Percentiles rank a stretch among this genome's conserved stretches.
Evolutionary conservation across 1,284 basidiomycete species (phyloP).

Genomic region (Quambalaria eucalypti): DNA sequence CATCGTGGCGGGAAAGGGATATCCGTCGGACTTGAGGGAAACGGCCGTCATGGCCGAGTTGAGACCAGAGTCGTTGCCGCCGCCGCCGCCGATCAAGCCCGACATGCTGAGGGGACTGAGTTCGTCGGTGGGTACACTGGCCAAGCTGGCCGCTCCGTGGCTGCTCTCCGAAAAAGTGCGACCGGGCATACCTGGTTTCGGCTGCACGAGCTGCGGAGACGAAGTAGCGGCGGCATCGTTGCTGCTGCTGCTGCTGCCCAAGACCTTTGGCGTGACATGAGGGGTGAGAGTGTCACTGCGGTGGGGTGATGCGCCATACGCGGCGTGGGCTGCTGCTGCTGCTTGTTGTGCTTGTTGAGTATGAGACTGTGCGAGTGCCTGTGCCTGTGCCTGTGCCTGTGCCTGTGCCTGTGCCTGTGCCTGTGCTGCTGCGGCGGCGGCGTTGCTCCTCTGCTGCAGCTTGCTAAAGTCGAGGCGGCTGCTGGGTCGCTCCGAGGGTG

Average conservation of each 20-base stretch:
- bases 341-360: not conserved
- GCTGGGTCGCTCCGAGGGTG: not conserved
- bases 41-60: not conserved
- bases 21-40: not conserved
- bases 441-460: not conserved
- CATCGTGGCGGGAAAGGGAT: not conserved
- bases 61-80: not conserved
- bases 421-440: not conserved
- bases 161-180: not conserved
- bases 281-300: no score
- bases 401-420: not conserved
- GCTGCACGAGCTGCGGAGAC: not conserved
- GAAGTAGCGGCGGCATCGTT: not conserved
- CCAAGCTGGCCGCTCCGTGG: not conserved
- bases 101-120: not conserved
- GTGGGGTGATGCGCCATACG: not conserved
- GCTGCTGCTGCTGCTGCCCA: not conserved
- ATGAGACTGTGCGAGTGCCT: not conserved
- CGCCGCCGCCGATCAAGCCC: no score
- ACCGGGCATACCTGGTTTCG: not conserved
- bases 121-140: not conserved
- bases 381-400: not conserved
- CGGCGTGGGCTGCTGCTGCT: not conserved
- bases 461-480: not conserved
- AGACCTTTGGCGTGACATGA: not conserved